phyloP scores from a whole-genome alignment of 139 green algal species.

The Limnomonas spitsbergensis region DNA sequence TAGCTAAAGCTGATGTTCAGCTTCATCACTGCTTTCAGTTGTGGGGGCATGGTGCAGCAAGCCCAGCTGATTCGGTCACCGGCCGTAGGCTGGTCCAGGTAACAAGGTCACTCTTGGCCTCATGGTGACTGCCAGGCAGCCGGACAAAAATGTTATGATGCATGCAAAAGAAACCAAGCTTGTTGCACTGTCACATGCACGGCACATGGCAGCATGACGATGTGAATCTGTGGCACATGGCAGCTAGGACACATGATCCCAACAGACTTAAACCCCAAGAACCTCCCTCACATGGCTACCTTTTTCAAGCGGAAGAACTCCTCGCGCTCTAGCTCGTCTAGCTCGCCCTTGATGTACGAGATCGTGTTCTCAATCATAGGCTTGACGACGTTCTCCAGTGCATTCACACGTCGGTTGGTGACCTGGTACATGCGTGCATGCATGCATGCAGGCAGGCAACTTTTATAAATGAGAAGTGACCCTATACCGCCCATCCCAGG shows the following conservation, averaged over 20 bases:
- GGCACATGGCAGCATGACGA: not conserved
- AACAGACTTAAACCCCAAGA: not conserved
- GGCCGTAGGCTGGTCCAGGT: no score
- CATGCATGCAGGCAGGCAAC: no score
- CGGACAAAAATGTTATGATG: not conserved
- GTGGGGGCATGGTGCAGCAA: no score
- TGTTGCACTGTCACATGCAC: not conserved
- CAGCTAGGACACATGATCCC: not conserved
- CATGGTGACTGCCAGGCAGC: not conserved
- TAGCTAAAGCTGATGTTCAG: no score
- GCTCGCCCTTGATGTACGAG: constrained; percentile 97
- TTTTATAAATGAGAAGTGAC: no score
- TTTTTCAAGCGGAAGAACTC: constrained; percentile 97
- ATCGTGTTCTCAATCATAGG: constrained; percentile 98
- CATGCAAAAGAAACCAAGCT: not conserved
- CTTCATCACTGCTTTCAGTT: no score
- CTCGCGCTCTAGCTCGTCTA: constrained; percentile 98
- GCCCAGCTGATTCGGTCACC: no score
- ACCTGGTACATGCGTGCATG: constrained; percentile 87
- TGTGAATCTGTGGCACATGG: not conserved
- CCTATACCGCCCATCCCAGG: no score
- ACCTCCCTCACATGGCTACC: constrained; percentile 6
- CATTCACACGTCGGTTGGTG: constrained; percentile 97
- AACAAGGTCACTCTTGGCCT: no score
- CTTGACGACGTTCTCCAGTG: constrained; percentile 97